These are phyloP conservation scores for Leishmania gerbilli DNA, from an alignment of 208 protist species.

Conservation along the genomic window DNA sequence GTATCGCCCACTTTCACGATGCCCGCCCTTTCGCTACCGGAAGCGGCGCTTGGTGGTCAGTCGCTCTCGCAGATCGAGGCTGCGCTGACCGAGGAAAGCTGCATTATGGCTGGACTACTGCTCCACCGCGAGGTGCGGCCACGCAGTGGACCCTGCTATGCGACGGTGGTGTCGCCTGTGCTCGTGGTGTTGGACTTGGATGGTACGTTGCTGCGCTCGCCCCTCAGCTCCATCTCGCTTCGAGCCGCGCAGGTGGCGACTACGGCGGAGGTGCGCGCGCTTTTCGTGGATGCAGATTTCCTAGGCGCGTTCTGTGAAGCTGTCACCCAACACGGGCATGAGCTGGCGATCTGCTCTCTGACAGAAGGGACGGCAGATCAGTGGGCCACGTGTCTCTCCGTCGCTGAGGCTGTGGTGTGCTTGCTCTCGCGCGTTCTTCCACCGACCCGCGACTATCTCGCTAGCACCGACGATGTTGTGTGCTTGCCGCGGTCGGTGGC, in stretches of 20 bases:
- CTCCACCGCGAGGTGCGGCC: slow-evolving; percentile 20
- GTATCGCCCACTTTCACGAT: background rate
- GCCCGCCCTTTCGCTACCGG: background rate
- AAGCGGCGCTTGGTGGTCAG: background rate
- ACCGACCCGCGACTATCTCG: slow-evolving; percentile 31
- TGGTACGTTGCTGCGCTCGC: slow-evolving; percentile 35
- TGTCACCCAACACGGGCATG: slow-evolving; percentile 26
- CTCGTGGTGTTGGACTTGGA: slow-evolving; percentile 52
- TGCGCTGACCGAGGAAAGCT: slow-evolving; percentile 9
- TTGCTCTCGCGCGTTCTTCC: slow-evolving; percentile 36
- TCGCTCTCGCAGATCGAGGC: slow-evolving; percentile 3
- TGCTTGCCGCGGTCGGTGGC: slow-evolving; percentile 33
- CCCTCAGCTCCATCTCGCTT: slow-evolving; percentile 21
- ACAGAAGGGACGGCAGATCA: slow-evolving; percentile 41
- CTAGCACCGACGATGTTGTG: slow-evolving; percentile 28
- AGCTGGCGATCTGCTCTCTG: slow-evolving; percentile 42
- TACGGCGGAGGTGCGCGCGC: background rate
- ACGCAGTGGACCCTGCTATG: slow-evolving; percentile 25
- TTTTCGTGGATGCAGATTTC: slow-evolving; percentile 44
- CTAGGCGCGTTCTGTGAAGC: slow-evolving; percentile 30
- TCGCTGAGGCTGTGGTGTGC: slow-evolving; percentile 26
- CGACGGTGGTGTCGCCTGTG: slow-evolving; percentile 31
- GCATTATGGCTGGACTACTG: slow-evolving; percentile 30
- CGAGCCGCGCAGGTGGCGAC: slow-evolving; percentile 9
- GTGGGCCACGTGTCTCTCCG: slow-evolving; percentile 11